Conservation (phyloP, 164 flowering plant species). For the Warburgia ugandensis region DNA sequence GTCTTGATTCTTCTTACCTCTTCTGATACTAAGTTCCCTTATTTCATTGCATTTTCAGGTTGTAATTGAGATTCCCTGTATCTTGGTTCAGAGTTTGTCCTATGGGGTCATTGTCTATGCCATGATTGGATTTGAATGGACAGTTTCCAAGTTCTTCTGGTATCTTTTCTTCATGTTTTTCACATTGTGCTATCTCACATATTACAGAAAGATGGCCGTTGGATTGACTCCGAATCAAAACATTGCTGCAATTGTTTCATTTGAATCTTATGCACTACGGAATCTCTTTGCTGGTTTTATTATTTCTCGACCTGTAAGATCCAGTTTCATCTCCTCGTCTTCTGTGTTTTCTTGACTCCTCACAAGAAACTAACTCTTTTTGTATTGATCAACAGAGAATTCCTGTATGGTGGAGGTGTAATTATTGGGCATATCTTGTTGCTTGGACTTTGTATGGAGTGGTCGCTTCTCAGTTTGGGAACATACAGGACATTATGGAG, state of each 20-base stretch:
- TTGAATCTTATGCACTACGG: constrained; percentile 22
- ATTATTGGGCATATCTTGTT: constrained; percentile 36
- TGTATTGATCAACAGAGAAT: constrained; percentile 30
- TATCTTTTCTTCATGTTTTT: constrained; percentile 23
- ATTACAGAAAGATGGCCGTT: constrained; percentile 25
- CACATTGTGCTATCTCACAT: constrained; percentile 23
- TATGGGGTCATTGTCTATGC: constrained; percentile 36
- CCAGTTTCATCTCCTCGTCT: too few relatives aligned
- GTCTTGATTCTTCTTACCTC: too few relatives aligned
- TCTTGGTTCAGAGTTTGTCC: constrained; percentile 25
- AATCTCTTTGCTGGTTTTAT: constrained; percentile 30
- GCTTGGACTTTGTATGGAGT: constrained; percentile 54
- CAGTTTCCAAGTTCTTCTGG: constrained; percentile 24
- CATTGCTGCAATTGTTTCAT: constrained; percentile 24
- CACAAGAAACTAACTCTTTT: too few relatives aligned
- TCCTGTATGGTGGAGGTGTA: constrained; percentile 62
- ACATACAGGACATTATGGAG: constrained; percentile 15
- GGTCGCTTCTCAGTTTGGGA: constrained; percentile 41
- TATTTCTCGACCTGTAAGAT: constrained; percentile 27
- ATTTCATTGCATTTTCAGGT: constrained; percentile 21
- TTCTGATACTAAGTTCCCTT: too few relatives aligned
- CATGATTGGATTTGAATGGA: constrained; percentile 30
- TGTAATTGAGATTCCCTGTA: constrained; percentile 45
- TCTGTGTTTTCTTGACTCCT: too few relatives aligned
- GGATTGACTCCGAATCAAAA: constrained; percentile 22